Evolutionary conservation across 805 yeast species (phyloP).

Genomic region (Cyberlindnera mrakii): DNA sequence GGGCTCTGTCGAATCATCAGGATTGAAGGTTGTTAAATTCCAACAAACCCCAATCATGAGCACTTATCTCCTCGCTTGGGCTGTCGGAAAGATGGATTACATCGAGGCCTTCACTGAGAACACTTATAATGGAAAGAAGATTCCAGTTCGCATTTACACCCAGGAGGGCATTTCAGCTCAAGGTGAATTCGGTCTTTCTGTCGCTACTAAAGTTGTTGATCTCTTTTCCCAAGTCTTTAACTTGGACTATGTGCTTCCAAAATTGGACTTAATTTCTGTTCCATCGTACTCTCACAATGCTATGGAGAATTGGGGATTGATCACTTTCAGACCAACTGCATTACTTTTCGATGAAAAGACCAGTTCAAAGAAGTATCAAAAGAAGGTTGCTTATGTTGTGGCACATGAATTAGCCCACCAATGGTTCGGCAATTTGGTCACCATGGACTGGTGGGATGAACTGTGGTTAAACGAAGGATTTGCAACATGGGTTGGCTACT

Average conservation of each 20-base stretch:
- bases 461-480: conserved; percentile 86
- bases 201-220: conserved; percentile 67
- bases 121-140: conserved; percentile 45
- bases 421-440: conserved; percentile 87
- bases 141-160: conserved; percentile 79
- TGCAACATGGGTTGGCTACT: conserved; percentile 89
- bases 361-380: conserved; percentile 55
- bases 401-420: conserved; percentile 88
- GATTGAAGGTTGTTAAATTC: conserved; percentile 33
- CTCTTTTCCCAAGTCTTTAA: conserved; percentile 69
- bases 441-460: conserved; percentile 93
- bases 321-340: conserved; percentile 78
- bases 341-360: conserved; percentile 62
- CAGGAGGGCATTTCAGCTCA: conserved; percentile 70
- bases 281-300: conserved; percentile 84
- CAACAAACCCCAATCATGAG: conserved; percentile 77
- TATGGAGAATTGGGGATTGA: conserved; percentile 82
- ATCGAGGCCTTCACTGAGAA: conserved; percentile 41
- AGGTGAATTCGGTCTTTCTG: conserved; percentile 65
- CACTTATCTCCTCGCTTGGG: conserved; percentile 76
- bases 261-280: conserved; percentile 72
- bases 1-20: conserved; percentile 32
- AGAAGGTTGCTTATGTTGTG: conserved; percentile 76
- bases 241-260: conserved; percentile 74
- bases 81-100: conserved; percentile 71